Evolutionary conservation across 169 alveolate species (phyloP).

Genomic region (Eimeria necatrix): DNA sequence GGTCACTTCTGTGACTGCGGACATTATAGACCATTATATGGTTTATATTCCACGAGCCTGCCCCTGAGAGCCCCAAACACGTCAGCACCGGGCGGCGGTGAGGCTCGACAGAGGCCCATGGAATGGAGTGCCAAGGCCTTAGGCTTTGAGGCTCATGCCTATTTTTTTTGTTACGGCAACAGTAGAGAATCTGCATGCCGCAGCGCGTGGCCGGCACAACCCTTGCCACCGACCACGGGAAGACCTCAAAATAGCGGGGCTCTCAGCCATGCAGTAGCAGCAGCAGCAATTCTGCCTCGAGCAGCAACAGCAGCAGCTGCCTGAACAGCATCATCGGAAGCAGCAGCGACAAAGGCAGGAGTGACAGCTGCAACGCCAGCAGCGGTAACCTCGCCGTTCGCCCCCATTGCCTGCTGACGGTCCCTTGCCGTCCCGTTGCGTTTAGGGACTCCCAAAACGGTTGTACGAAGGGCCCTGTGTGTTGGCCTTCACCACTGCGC

Average conservation of each 20-base stretch:
- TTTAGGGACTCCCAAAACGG: no score
- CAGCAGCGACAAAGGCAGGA: background rate
- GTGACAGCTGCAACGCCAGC: constrained; percentile 40
- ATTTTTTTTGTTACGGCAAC: background rate
- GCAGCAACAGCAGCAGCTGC: background rate
- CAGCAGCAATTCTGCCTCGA: background rate
- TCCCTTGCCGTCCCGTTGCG: no score
- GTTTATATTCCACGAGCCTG: no score
- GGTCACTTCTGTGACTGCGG: no score
- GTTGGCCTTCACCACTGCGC: background rate
- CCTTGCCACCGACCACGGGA: background rate
- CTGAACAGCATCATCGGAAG: background rate
- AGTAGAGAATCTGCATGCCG: background rate
- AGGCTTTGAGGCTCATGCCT: background rate
- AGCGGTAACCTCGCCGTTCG: background rate
- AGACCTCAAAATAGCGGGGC: background rate
- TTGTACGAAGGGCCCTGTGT: no score
- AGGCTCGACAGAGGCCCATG: constrained; percentile 25
- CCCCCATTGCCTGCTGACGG: no score
- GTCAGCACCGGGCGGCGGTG: background rate
- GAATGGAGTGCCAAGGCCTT: background rate
- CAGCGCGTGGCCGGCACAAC: background rate
- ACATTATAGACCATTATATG: no score
- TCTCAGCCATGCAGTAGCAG: background rate
- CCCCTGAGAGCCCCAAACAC: background rate